Percentiles rank a stretch among this genome's conserved stretches.
Conservation (phyloP, 305 asterid genomes). For the Fraxinus velutina region DNA sequence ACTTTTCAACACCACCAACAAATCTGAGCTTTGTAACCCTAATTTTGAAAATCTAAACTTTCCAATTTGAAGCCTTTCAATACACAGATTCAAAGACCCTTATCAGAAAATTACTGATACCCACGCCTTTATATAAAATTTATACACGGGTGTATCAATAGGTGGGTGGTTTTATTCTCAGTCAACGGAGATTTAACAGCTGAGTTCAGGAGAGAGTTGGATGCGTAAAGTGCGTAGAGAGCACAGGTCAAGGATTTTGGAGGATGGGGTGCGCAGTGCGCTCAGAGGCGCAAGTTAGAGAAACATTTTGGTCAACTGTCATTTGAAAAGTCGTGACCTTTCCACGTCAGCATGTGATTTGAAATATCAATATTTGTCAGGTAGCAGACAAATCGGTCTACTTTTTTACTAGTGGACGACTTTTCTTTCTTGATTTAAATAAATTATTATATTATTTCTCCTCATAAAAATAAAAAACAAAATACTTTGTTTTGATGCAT, state of each 20-base stretch:
- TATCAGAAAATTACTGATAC: constrained; percentile 14
- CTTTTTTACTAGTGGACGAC: not conserved
- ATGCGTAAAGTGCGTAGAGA: constrained; percentile 61
- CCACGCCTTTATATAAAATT: not conserved
- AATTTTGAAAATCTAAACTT: constrained; percentile 8
- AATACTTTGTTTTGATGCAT: no score
- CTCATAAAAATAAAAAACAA: not conserved
- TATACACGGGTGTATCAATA: not conserved
- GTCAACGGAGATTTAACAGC: constrained; percentile 52
- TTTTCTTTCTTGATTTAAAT: not conserved
- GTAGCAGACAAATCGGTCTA: not conserved
- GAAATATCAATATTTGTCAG: not conserved
- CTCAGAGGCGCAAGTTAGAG: constrained; percentile 31
- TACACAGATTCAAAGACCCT: constrained; percentile 29
- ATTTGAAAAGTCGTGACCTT: not conserved
- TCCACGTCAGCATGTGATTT: not conserved
- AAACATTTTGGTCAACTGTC: not conserved
- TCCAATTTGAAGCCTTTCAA: constrained; percentile 25
- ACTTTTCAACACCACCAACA: constrained; percentile 3
- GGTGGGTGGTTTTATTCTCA: constrained; percentile 10
- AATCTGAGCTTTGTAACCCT: constrained; percentile 14
- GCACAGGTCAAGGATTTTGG: constrained; percentile 47
- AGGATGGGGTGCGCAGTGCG: constrained; percentile 36
- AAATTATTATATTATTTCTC: not conserved
- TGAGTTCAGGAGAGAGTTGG: constrained; percentile 28